Evolutionary conservation across 306 rosid species (phyloP).

Genomic region (Cicer yamashitae): DNA sequence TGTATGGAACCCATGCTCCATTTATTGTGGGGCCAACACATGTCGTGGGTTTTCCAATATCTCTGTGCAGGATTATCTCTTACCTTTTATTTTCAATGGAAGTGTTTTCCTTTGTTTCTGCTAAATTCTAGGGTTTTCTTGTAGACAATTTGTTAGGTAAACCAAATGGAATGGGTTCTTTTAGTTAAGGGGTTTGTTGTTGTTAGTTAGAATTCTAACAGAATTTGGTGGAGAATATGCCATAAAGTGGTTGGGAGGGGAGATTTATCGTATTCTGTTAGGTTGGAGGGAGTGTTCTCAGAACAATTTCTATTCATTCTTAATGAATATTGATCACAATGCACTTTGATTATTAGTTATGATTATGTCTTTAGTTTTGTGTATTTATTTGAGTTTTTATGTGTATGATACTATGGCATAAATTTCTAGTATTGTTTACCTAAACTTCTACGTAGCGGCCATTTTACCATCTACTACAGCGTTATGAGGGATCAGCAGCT

Average conservation of each 20-base stretch:
- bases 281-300: neutral
- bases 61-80: neutral
- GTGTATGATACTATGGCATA: neutral
- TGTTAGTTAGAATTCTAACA: neutral
- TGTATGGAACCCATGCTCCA: neutral
- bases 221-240: neutral
- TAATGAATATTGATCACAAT: neutral
- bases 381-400: neutral
- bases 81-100: neutral
- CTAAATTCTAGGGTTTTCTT: neutral
- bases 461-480: neutral
- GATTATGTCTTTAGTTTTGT: neutral
- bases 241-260: neutral
- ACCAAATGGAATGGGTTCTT: neutral
- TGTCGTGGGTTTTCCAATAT: neutral
- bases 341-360: slow-evolving; percentile 8
- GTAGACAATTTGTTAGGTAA: neutral
- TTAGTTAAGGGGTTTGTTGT: neutral
- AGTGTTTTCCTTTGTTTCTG: neutral
- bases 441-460: neutral
- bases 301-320: neutral
- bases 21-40: neutral
- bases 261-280: neutral
- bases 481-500: neutral
- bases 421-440: neutral